These are phyloP conservation scores for Alternaria postmessia DNA, from an alignment of 2,329 filamentous ascomycete species.

Conservation along the genomic window DNA sequence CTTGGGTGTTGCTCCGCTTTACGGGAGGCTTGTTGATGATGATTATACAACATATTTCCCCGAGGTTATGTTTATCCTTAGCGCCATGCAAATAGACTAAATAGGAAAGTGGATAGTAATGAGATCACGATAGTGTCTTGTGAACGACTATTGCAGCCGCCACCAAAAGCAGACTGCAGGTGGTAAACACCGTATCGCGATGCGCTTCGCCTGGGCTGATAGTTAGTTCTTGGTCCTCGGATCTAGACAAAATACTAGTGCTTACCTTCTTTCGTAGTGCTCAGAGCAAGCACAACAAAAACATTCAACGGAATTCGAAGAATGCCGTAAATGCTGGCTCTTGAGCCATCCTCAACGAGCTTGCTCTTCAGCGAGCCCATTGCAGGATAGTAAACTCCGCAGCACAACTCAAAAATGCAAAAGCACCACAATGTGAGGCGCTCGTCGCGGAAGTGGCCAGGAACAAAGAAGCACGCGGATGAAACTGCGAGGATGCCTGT, in stretches of 20 bases:
- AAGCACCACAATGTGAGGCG: constrained; percentile 65
- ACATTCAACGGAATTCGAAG: constrained; percentile 66
- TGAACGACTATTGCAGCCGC: constrained; percentile 39
- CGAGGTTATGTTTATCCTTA: background rate
- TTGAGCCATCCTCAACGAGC: constrained; percentile 62
- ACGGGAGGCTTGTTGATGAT: background rate
- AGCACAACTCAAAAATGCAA: constrained; percentile 65
- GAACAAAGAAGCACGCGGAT: constrained; percentile 42
- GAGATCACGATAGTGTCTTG: constrained; percentile 29
- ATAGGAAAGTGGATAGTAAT: background rate
- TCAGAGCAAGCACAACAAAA: constrained; percentile 45
- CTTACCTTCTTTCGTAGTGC: constrained; percentile 44
- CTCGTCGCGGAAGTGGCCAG: constrained; percentile 53
- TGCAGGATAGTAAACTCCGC: constrained; percentile 66
- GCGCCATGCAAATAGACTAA: background rate
- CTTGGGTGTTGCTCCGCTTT: background rate
- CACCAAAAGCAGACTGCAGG: constrained; percentile 39
- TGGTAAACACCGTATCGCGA: constrained; percentile 42
- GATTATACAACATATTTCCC: background rate
- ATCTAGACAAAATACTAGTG: background rate
- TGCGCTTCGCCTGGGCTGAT: constrained; percentile 35
- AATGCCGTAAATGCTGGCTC: constrained; percentile 65
- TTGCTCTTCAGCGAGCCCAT: constrained; percentile 64
- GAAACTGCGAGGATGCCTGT: constrained; percentile 36
- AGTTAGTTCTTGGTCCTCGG: constrained; percentile 14